phyloP scores from a whole-genome alignment of 148 eudicot species.

The Pharnaceum exiguum region DNA sequence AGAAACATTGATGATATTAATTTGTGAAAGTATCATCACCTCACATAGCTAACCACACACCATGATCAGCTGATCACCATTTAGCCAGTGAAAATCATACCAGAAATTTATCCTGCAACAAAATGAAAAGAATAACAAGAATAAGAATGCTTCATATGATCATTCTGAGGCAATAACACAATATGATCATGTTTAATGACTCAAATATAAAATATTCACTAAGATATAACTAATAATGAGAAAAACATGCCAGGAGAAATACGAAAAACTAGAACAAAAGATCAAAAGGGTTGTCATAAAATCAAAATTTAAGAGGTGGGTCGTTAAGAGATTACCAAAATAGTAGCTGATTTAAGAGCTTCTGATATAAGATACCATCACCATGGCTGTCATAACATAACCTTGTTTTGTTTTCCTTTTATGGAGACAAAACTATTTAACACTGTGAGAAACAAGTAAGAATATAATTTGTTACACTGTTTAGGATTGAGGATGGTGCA shows the following conservation, averaged over 20 bases:
- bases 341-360: conserved; percentile 21
- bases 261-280: conserved; percentile 3
- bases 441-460: not conserved
- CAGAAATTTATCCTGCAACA: conserved; percentile 19
- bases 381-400: conserved; percentile 8
- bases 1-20: not conserved
- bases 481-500: conserved; percentile 1
- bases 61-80: not conserved
- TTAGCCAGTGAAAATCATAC: not conserved
- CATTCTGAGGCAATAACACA: not conserved
- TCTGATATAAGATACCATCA: conserved; percentile 13
- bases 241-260: not conserved
- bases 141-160: not conserved
- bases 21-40: not conserved
- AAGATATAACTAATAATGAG: not conserved
- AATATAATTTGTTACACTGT: not conserved
- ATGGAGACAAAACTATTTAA: not conserved
- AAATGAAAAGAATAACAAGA: not conserved
- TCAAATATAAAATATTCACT: not conserved
- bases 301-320: conserved; percentile 21
- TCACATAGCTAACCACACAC: not conserved
- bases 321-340: conserved; percentile 24
- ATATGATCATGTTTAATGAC: not conserved
- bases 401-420: not conserved
- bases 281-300: conserved; percentile 21